Percentiles rank a stretch among this genome's conserved stretches.
These are phyloP conservation scores for Vigna trinervia DNA, from an alignment of 306 rosid genomes.

Conservation along the genomic window DNA sequence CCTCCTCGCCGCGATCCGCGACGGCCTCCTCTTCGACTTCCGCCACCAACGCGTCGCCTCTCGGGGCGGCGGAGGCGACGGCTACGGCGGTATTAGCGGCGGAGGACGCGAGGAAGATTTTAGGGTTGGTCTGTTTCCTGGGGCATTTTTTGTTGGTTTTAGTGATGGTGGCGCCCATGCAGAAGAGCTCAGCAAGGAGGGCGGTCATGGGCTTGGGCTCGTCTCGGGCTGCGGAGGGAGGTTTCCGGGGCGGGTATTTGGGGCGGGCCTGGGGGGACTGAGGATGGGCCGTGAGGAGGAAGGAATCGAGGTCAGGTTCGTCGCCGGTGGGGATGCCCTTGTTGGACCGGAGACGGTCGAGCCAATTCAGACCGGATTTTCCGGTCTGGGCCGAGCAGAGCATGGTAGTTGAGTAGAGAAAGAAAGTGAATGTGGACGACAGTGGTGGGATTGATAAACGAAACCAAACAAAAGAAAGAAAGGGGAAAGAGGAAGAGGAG, in stretches of 20 bases:
- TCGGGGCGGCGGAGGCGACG: background rate
- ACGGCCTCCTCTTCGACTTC: constrained; percentile 7
- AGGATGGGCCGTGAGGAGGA: constrained; percentile 58
- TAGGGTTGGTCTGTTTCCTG: constrained; percentile 84
- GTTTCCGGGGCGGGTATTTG: constrained; percentile 33
- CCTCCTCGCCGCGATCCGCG: constrained; percentile 36
- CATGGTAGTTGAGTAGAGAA: constrained; percentile 50
- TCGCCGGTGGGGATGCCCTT: constrained; percentile 78
- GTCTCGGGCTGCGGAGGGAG: constrained; percentile 20
- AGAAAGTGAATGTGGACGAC: background rate
- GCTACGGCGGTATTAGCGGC: background rate
- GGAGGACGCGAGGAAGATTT: constrained; percentile 50
- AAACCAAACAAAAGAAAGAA: background rate
- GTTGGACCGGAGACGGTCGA: constrained; percentile 88
- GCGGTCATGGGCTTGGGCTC: constrained; percentile 46
- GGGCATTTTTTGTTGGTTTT: constrained; percentile 62
- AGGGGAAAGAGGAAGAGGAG: background rate
- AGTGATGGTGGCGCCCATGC: constrained; percentile 52
- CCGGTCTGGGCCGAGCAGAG: constrained; percentile 67
- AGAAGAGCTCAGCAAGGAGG: constrained; percentile 77
- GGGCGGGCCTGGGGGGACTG: constrained; percentile 39
- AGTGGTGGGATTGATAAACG: background rate
- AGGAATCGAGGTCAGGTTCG: constrained; percentile 66
- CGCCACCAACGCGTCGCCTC: constrained; percentile 5
- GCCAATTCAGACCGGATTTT: constrained; percentile 78